Percentiles rank a stretch among this genome's conserved stretches.
phyloP scores from a whole-genome alignment of 2,329 filamentous ascomycete genomes.

The Ophiostoma populinum region DNA sequence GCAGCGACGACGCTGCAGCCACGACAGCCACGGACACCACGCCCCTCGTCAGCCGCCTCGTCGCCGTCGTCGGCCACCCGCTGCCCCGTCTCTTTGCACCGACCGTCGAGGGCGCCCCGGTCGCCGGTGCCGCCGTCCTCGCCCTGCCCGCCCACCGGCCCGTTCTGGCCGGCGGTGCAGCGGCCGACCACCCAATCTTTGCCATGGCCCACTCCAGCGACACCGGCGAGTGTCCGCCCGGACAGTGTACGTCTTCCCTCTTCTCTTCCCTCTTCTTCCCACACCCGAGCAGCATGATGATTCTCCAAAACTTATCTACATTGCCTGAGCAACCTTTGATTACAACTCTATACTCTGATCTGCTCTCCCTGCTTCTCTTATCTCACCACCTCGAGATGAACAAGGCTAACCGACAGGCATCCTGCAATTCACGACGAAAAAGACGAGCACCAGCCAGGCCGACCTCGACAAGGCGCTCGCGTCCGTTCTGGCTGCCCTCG shows the following conservation, averaged over 20 bases:
- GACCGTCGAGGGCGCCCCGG: slow-evolving; percentile 56
- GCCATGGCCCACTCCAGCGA: slow-evolving; percentile 68
- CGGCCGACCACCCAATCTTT: slow-evolving; percentile 32
- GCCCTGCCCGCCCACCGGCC: slow-evolving; percentile 44
- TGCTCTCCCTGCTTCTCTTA: slow-evolving; percentile 6
- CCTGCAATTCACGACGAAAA: slow-evolving; percentile 24
- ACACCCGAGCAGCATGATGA: slow-evolving; percentile 52
- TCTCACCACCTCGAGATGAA: neutral
- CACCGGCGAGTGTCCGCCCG: slow-evolving; percentile 73
- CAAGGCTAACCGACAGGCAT: slow-evolving; percentile 15
- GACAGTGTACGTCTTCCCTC: slow-evolving; percentile 62
- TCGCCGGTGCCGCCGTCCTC: slow-evolving; percentile 56
- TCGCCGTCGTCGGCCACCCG: slow-evolving; percentile 51
- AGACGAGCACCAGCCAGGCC: neutral
- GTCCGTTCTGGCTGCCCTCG: too few species aligned
- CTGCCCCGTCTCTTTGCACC: slow-evolving; percentile 51
- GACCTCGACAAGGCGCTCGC: slow-evolving; percentile 1
- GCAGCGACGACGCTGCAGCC: slow-evolving; percentile 16
- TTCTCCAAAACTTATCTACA: slow-evolving; percentile 92
- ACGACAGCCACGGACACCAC: neutral
- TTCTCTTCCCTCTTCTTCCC: slow-evolving; percentile 4
- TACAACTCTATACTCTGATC: slow-evolving; percentile 35
- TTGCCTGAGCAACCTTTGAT: slow-evolving; percentile 90
- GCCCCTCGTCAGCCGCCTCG: slow-evolving; percentile 36
- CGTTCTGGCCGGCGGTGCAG: slow-evolving; percentile 23